These are phyloP conservation scores for Aspergillus spinulosporus DNA, from an alignment of 2,329 filamentous ascomycete genomes.

Conservation along the genomic window DNA sequence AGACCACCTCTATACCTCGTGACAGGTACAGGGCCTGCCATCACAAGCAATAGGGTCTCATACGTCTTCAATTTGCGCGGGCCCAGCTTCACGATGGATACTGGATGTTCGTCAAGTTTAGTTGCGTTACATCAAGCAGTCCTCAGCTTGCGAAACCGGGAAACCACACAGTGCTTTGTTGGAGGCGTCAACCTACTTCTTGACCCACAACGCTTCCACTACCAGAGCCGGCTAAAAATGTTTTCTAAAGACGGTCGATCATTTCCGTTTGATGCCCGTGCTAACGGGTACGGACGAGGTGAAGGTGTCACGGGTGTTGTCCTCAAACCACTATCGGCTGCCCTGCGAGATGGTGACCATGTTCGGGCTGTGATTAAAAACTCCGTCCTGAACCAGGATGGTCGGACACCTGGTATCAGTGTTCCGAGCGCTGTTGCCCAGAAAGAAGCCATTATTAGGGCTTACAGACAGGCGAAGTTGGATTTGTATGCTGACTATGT, in stretches of 20 bases:
- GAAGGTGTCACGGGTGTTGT: conserved; percentile 27
- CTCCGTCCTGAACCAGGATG: conserved; percentile 23
- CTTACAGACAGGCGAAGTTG: conserved; percentile 32
- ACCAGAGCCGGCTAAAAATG: conserved; percentile 13
- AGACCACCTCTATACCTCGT: conserved; percentile 7
- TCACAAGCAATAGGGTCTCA: conserved; percentile 10
- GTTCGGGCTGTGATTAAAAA: conserved; percentile 30
- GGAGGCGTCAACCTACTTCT: conserved; percentile 10
- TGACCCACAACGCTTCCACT: conserved; percentile 8
- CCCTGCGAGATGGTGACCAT: conserved; percentile 29
- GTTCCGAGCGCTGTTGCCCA: conserved; percentile 43
- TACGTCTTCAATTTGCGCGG: conserved; percentile 11
- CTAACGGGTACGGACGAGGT: conserved; percentile 29
- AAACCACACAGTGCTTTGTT: conserved; percentile 10
- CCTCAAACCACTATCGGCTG: conserved; percentile 7
- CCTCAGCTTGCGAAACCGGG: conserved; percentile 4
- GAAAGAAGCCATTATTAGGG: conserved; percentile 36
- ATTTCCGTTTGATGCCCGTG: conserved; percentile 7
- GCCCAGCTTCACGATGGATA: conserved; percentile 13
- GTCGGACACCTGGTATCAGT: conserved; percentile 42
- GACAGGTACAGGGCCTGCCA: conserved; percentile 11
- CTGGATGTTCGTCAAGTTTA: conserved; percentile 11
- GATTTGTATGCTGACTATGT: conserved; percentile 23
- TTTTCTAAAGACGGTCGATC: conserved; percentile 10
- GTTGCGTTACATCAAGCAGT: conserved; percentile 10